phyloP scores from a whole-genome alignment of 805 yeast species.

The Blastobotrys terrestris region DNA sequence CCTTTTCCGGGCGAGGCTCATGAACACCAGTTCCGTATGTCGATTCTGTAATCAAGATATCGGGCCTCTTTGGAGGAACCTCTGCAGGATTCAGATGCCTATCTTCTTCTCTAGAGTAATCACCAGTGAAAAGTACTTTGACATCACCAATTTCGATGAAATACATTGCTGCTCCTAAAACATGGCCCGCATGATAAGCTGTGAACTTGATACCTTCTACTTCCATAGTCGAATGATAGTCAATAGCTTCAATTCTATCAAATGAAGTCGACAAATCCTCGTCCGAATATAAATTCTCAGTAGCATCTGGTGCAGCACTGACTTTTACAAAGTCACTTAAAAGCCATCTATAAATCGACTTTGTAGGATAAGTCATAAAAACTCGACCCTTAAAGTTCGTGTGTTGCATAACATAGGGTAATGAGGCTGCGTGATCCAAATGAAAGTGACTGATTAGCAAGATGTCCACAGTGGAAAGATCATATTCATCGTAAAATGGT shows the following conservation, averaged over 20 bases:
- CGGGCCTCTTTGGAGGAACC: constrained; percentile 87
- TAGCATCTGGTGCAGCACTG: constrained; percentile 41
- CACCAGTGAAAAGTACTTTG: constrained; percentile 88
- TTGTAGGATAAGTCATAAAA: constrained; percentile 98
- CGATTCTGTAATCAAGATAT: constrained; percentile 85
- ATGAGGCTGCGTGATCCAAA: constrained; percentile 94
- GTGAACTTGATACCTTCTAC: constrained; percentile 93
- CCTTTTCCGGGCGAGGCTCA: constrained; percentile 84
- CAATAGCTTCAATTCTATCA: constrained; percentile 87
- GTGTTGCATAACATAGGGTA: constrained; percentile 97
- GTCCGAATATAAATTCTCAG: constrained; percentile 64
- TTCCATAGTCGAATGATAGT: constrained; percentile 91
- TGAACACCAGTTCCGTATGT: constrained; percentile 98
- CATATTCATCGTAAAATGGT: constrained; percentile 95
- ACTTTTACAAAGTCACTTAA: constrained; percentile 91
- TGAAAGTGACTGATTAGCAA: constrained; percentile 91
- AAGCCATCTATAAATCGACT: constrained; percentile 95
- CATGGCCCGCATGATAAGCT: constrained; percentile 99
- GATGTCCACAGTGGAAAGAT: constrained; percentile 78
- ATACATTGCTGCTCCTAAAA: constrained; percentile 97
- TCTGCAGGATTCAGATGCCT: constrained; percentile 95
- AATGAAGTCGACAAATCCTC: constrained; percentile 85
- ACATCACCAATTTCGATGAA: constrained; percentile 91
- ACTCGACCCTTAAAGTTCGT: constrained; percentile 93
- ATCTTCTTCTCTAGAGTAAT: constrained; percentile 91